These are phyloP conservation scores for Helichrysum umbraculigerum DNA, from an alignment of 129 eudicot genomes.

Conservation along the genomic window DNA sequence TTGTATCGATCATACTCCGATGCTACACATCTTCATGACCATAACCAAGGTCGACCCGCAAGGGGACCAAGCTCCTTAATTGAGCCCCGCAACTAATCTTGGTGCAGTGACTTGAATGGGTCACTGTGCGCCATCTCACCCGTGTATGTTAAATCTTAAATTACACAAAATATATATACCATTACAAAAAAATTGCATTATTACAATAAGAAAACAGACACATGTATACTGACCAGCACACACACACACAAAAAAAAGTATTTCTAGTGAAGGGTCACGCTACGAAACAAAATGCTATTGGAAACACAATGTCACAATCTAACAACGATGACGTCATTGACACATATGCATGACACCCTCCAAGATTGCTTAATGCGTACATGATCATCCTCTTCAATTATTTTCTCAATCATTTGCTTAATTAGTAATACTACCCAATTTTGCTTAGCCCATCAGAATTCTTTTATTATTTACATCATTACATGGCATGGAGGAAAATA, in stretches of 20 bases:
- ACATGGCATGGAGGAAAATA: no score
- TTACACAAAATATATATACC: no score
- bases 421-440: not conserved
- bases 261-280: not conserved
- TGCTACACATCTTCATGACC: no score
- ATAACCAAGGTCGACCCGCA: no score
- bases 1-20: no score
- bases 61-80: no score
- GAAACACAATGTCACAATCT: not conserved
- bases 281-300: not conserved
- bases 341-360: constrained; percentile 23
- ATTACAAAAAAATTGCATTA: no score
- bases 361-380: not conserved
- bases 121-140: not conserved
- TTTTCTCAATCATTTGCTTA: not conserved
- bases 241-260: not conserved
- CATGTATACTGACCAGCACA: not conserved
- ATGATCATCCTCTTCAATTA: not conserved
- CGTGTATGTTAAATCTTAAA: no score
- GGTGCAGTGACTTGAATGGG: not conserved
- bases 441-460: no score
- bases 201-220: no score
- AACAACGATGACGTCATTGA: constrained; percentile 15
- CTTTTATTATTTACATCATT: no score
- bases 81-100: no score